A percentile compares a stretch with the other conserved stretches of the same genome.
Conservation (phyloP, 176 grass and related monocot species). For the Triticum timopheevii region DNA sequence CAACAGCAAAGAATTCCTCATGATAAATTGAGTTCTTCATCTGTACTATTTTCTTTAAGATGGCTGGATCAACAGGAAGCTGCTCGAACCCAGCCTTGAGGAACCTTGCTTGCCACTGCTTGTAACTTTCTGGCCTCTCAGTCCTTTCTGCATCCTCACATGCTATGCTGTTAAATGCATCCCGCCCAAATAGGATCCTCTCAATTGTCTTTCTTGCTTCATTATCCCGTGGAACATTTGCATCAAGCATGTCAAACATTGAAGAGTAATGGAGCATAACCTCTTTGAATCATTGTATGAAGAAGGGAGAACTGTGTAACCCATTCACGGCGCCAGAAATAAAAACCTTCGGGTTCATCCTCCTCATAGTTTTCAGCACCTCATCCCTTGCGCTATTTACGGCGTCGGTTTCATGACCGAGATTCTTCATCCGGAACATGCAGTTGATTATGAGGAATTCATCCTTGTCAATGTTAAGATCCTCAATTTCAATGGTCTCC, state of each 20-base stretch:
- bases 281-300: conserved; percentile 50
- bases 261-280: conserved; percentile 45
- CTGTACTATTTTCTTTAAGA: conserved; percentile 31
- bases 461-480: conserved; percentile 55
- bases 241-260: conserved; percentile 60
- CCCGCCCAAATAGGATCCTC: background rate
- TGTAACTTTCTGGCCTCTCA: conserved; percentile 43
- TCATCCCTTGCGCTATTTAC: conserved; percentile 45
- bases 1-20: conserved; percentile 43
- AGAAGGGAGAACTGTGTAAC: conserved; percentile 39
- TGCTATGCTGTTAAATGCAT: conserved; percentile 40
- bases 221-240: conserved; percentile 39
- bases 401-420: conserved; percentile 45
- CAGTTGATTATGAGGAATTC: conserved; percentile 60
- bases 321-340: conserved; percentile 53
- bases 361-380: conserved; percentile 49
- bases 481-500: conserved; percentile 46
- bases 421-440: conserved; percentile 30
- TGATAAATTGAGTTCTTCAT: conserved; percentile 32
- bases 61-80: conserved; percentile 35
- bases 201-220: conserved; percentile 41
- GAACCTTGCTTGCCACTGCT: conserved; percentile 45
- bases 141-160: conserved; percentile 55
- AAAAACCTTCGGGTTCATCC: conserved; percentile 53
- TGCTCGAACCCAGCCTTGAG: conserved; percentile 46